Base-by-base conservation (phyloP, 2,329 filamentous ascomycete genomes). In the Pyricularia pennisetigena region DNA sequence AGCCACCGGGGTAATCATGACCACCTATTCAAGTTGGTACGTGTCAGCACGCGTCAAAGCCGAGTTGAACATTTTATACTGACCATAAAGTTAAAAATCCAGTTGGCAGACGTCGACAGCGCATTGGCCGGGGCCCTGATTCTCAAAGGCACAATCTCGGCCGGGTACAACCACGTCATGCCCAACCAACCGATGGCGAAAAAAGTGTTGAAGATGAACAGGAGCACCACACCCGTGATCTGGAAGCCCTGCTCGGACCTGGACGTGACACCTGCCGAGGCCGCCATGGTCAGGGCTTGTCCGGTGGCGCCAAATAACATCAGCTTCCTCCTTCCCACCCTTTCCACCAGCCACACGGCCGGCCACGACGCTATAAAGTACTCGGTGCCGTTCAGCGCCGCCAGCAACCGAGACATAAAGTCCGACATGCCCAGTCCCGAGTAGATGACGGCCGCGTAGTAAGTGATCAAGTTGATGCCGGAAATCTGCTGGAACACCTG, bases 31-130 rank as follows among this genome's bases (percentile, higher is more conserved):
- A 62, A 32, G n/a, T 61, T 28, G 29, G 59, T 23, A 29, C 1
- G 28, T 8, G n/a, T 29, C 28, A 59, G 2, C 3, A 24, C 3
- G 24, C 6, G 5, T n/a, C 49, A 66, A n/a, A 3, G n/a, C 10
- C 12, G 35, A 32, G 2, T 9, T 3, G 20, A 23, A 9, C 4
- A 59, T n/a, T n/a, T n/a, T n/a, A 26, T 6, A 23, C 66, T 41
- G 10, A 67, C 82, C 71, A 87, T 74, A 74, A 88, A 88, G 74
- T 89, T 89, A 75, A 88, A 88, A 66, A 87, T 84, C 85, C 85
- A 87, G 76, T 87, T 87, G 8, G 81, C 82, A 6, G 79, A 80
- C 0, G 83, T 84, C 0, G 81, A 79, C 41, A 88, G 74, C 12
- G 86, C 86, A 70, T 87, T 87, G 41, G 86, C 86, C 0, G 85